A percentile compares a stretch with the other conserved stretches of the same genome.
Conservation (phyloP, 208 protist genomes). For the Giardia duodenalis region DNA sequence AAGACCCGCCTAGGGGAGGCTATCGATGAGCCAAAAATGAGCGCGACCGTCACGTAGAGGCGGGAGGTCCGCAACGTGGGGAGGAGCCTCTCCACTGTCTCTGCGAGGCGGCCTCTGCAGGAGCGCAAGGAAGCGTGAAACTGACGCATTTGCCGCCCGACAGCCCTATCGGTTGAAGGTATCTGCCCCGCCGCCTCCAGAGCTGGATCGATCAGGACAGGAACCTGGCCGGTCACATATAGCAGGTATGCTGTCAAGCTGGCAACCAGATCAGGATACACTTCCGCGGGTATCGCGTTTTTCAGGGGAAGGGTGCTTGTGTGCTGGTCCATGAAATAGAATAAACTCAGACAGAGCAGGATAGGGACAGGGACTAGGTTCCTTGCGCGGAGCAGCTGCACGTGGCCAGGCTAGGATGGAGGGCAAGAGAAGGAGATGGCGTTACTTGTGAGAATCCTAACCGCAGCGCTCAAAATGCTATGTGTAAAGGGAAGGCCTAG, state of each 20-base stretch:
- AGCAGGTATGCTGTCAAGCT: background rate
- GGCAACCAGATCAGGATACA: background rate
- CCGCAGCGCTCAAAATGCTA: no score
- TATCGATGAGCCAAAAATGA: background rate
- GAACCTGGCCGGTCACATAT: background rate
- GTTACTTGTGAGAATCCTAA: no score
- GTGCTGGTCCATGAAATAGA: no score
- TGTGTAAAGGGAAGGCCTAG: no score
- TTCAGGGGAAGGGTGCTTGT: background rate
- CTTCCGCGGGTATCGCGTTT: background rate
- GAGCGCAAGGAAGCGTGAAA: background rate
- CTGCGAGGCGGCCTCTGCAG: background rate
- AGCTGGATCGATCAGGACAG: background rate
- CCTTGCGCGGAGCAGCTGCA: no score
- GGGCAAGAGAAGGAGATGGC: no score
- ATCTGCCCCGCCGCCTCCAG: background rate
- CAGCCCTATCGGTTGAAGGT: background rate
- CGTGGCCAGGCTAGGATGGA: no score
- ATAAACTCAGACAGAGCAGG: no score
- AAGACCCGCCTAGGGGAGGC: no score
- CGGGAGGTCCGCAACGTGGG: background rate
- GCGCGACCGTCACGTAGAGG: background rate
- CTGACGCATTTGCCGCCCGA: background rate
- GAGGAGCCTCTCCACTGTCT: no score
- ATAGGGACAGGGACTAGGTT: no score